A percentile compares a stretch with the other conserved stretches of the same genome.
phyloP scores from a whole-genome alignment of 2,329 filamentous ascomycete genomes.

The Chaetomiaceae sp. region DNA sequence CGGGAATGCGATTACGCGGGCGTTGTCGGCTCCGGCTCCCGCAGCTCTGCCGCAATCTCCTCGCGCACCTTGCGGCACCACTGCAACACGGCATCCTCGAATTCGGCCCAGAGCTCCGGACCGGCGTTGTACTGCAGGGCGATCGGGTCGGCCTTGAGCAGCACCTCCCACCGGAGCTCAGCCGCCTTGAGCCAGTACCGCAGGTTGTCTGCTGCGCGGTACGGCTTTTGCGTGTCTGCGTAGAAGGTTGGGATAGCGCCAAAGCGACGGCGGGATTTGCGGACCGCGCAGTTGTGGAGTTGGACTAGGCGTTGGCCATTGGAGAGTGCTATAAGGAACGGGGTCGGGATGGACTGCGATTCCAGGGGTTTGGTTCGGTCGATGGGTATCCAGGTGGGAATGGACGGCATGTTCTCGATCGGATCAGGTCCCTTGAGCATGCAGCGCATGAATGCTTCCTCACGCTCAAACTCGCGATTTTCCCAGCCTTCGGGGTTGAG shows the following conservation, averaged over 20 bases:
- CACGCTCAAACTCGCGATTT: constrained; percentile 64
- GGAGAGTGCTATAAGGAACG: constrained; percentile 68
- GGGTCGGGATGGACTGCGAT: constrained; percentile 53
- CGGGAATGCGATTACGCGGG: background rate
- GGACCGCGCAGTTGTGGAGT: constrained; percentile 85
- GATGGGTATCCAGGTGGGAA: constrained; percentile 66
- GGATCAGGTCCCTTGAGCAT: constrained; percentile 43
- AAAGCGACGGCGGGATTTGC: constrained; percentile 79
- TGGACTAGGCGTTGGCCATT: constrained; percentile 78
- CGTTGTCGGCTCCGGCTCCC: constrained; percentile 12
- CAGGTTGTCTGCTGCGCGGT: constrained; percentile 88
- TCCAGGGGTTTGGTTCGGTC: constrained; percentile 34
- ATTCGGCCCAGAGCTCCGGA: constrained; percentile 68
- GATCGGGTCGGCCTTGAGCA: constrained; percentile 78
- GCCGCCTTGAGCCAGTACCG: constrained; percentile 95
- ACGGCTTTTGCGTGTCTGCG: constrained; percentile 90
- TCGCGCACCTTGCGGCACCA: constrained; percentile 82
- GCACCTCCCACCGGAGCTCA: constrained; percentile 87
- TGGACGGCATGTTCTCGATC: constrained; percentile 40
- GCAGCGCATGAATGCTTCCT: constrained; percentile 75
- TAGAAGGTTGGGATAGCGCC: constrained; percentile 86
- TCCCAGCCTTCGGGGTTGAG: constrained; percentile 70
- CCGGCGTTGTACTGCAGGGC: constrained; percentile 75
- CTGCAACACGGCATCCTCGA: constrained; percentile 75
- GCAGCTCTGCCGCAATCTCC: constrained; percentile 70